Evolutionary conservation across 2,329 filamentous ascomycete species (phyloP).

Genomic region (Venturia aucupariae): DNA sequence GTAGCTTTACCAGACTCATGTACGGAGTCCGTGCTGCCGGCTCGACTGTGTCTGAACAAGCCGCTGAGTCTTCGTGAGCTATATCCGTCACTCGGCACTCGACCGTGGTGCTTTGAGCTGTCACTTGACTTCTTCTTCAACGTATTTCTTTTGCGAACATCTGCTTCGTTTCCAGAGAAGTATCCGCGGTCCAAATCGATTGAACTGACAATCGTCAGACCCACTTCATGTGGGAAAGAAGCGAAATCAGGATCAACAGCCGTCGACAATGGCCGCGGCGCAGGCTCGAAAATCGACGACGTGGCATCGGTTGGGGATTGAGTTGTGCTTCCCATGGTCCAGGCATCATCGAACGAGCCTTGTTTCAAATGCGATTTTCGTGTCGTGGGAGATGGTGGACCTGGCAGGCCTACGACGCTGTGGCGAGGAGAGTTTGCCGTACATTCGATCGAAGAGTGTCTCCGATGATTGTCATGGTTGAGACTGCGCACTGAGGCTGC

Average conservation of each 20-base stretch:
- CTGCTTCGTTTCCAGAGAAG: slow-evolving; percentile 81
- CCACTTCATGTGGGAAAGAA: slow-evolving; percentile 8
- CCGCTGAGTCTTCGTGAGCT: slow-evolving; percentile 36
- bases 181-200: slow-evolving; percentile 77
- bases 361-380: slow-evolving; percentile 39
- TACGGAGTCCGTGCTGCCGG: slow-evolving; percentile 69
- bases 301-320: slow-evolving; percentile 20
- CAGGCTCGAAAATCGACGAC: slow-evolving; percentile 4
- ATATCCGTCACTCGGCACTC: slow-evolving; percentile 53
- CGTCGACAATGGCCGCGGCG: background rate
- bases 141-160: slow-evolving; percentile 65
- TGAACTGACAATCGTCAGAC: slow-evolving; percentile 25
- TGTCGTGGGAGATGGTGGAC: background rate
- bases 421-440: slow-evolving; percentile 30
- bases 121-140: slow-evolving; percentile 60
- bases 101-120: slow-evolving; percentile 44
- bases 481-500: slow-evolving; percentile 74
- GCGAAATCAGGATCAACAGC: slow-evolving; percentile 2
- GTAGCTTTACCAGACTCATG: slow-evolving; percentile 43
- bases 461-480: slow-evolving; percentile 75
- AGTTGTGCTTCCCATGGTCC: slow-evolving; percentile 41
- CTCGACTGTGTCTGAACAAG: slow-evolving; percentile 34
- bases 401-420: slow-evolving; percentile 16
- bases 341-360: slow-evolving; percentile 49
- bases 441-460: slow-evolving; percentile 65